Conservation (phyloP, 2,329 filamentous ascomycete genomes). For the Trematosphaeria pertusa region DNA sequence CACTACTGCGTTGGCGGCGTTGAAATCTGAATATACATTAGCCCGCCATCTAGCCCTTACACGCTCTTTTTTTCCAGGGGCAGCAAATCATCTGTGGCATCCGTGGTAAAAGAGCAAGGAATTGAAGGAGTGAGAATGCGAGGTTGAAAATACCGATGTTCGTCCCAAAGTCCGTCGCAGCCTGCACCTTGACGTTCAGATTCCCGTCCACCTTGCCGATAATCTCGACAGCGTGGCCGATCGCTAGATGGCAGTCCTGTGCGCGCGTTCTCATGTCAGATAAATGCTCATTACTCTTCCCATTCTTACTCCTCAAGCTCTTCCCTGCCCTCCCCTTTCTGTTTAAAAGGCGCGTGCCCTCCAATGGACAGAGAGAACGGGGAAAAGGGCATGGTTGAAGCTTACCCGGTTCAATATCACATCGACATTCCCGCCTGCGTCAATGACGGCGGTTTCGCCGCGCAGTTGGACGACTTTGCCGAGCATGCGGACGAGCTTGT, state of each 20-base stretch:
- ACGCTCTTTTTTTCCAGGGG: no score
- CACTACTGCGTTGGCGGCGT: conserved; percentile 78
- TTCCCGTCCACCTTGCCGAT: conserved; percentile 82
- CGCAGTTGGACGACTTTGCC: conserved; percentile 84
- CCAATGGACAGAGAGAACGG: not conserved
- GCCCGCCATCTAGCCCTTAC: no score
- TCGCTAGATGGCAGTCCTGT: conserved; percentile 73
- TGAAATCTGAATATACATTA: conserved; percentile 66
- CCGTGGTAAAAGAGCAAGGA: no score
- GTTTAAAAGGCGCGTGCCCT: no score
- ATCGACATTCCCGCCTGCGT: conserved; percentile 78
- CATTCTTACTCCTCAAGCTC: not conserved
- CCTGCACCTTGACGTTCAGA: conserved; percentile 73
- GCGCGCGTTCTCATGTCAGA: not conserved
- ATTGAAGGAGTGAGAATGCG: not conserved
- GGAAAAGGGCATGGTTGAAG: not conserved
- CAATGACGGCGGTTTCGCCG: conserved; percentile 80
- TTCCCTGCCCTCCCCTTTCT: not conserved
- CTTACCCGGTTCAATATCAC: conserved; percentile 75
- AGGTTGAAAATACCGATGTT: conserved; percentile 63
- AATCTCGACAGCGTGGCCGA: conserved; percentile 75
- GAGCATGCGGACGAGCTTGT: conserved; percentile 79
- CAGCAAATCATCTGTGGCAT: no score
- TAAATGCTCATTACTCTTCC: not conserved
- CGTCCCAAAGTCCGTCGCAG: conserved; percentile 71